phyloP scores from a whole-genome alignment of 169 alveolate species.

The Cryptosporidium viatorum region DNA sequence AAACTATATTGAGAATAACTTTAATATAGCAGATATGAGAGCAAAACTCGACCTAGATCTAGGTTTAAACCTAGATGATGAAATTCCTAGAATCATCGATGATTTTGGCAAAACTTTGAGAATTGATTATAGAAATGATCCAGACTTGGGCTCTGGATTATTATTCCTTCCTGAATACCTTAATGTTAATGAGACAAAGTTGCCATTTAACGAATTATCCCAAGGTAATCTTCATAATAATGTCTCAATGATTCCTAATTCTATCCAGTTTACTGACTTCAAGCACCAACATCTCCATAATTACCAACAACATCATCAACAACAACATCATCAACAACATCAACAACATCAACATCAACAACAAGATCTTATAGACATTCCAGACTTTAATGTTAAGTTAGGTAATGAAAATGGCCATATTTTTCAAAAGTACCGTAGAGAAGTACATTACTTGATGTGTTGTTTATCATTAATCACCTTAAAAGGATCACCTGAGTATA shows the following conservation, averaged over 20 bases:
- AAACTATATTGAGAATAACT: not conserved
- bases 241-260: not conserved
- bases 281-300: not conserved
- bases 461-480: not conserved
- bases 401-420: not conserved
- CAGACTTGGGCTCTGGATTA: not conserved
- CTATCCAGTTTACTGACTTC: not conserved
- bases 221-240: not conserved
- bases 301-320: not conserved
- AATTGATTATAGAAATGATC: not conserved
- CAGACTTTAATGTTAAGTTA: not conserved
- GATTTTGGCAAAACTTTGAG: not conserved
- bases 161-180: not conserved
- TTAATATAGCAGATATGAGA: not conserved
- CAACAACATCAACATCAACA: not conserved
- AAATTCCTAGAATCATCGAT: not conserved
- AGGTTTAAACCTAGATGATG: not conserved
- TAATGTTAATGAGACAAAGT: not conserved
- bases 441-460: constrained; percentile 13
- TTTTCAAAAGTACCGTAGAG: constrained; percentile 5
- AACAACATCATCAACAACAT: not conserved
- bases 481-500: constrained; percentile 14
- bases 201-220: not conserved
- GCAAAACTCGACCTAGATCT: not conserved
- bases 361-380: not conserved